phyloP scores from a whole-genome alignment of 2,329 filamentous ascomycete species.

The Cytospora piceae region DNA sequence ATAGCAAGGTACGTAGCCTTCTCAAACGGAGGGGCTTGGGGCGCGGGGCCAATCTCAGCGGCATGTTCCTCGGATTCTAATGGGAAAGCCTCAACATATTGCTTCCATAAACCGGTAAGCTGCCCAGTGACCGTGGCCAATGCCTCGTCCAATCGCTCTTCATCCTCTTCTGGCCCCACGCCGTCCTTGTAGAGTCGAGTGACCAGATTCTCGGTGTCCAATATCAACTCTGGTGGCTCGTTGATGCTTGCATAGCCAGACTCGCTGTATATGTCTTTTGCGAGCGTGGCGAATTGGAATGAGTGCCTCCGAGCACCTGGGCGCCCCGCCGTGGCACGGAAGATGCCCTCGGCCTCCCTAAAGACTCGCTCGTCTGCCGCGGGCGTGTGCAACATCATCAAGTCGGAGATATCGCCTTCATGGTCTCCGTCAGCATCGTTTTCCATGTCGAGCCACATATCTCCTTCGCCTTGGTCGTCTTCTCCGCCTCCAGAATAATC shows the following conservation, averaged over 20 bases:
- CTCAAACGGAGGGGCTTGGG: constrained; percentile 64
- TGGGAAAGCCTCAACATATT: constrained; percentile 54
- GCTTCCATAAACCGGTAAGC: constrained; percentile 60
- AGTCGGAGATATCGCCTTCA: constrained; percentile 51
- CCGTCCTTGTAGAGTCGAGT: constrained; percentile 66
- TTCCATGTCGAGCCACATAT: constrained; percentile 56
- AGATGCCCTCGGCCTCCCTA: constrained; percentile 60
- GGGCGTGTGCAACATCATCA: constrained; percentile 60
- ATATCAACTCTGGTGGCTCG: constrained; percentile 73
- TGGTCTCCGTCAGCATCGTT: constrained; percentile 45
- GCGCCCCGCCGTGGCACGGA: constrained; percentile 55
- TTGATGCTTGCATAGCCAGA: constrained; percentile 62
- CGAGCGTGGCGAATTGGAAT: constrained; percentile 70
- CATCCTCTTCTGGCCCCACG: constrained; percentile 58
- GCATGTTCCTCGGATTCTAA: constrained; percentile 56
- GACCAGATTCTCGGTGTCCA: constrained; percentile 75
- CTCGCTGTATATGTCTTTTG: constrained; percentile 68
- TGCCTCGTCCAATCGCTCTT: constrained; percentile 59
- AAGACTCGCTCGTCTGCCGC: constrained; percentile 57
- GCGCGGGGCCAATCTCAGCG: constrained; percentile 67
- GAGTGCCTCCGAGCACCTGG: constrained; percentile 50
- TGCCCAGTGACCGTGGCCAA: constrained; percentile 57
- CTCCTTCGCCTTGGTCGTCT: constrained; percentile 47
- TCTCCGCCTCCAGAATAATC: constrained; percentile 31
- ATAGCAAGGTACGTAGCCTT: constrained; percentile 81